Evolutionary conservation across 2,329 filamentous ascomycete species (phyloP), one percentile per base, ranked within the genome.

Genomic region (Cadophora malorum): DNA sequence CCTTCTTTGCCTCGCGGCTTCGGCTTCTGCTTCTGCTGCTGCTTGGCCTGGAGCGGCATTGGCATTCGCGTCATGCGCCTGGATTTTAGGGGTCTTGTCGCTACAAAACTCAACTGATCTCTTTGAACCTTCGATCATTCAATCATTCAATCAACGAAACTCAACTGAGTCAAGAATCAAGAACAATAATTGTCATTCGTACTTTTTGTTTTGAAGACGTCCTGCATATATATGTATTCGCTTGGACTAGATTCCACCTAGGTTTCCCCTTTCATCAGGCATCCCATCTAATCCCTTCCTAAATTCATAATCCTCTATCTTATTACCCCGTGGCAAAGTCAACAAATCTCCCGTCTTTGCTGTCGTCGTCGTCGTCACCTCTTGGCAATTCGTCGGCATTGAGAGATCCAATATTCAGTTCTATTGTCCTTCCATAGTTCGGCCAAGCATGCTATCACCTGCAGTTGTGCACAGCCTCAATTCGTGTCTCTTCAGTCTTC

Each of bases 401-500:
- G 21, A 55, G n/a, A 23, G 55, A 33, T 21, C 21, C 41, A 45
- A 16, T 45, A 45, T 9, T 21, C 19, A n/a, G 6, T 49, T 49
- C n/a, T 49, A 19, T 21, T n/a, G 19, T n/a, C 4, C 6, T 49
- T 8, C n/a, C 10, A 7, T 9, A 21, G 19, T 21, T 49, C 6
- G 2, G n/a, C 45, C 45, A 49, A 49, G 45, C 10, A 21, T 49
- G 10, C 45, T 19, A 21, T 49, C 10, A 21, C 45, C n/a, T 49
- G 7, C n/a, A 21, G 45, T 21, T 6, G 14, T 60, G 67, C 67
- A 69, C 67, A 66, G 67, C 67, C 67, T 61, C 67, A 61, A 59
- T 56, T 41, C 31, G 56, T 38, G 56, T 59, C 35, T 45, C 21
- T 58, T 21, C 33, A 23, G 33, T 38, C 53, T n/a, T 55, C 12